Evolutionary conservation across 2,329 filamentous ascomycete species (phyloP).

Genomic region (Hypoxylon sp.): DNA sequence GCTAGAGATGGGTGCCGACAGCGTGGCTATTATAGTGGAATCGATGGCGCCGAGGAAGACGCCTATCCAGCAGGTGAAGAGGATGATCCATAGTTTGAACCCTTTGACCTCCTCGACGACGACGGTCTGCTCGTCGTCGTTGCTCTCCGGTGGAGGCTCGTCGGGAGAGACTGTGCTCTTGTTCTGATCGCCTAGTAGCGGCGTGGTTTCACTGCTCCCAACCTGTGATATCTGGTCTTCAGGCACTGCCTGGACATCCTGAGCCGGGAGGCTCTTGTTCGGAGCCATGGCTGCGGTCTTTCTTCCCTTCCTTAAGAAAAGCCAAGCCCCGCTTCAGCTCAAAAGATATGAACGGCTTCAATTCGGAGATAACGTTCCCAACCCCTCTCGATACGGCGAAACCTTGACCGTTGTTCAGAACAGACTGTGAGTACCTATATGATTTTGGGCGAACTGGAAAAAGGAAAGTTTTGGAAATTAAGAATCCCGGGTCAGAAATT

Average conservation of each 20-base stretch:
- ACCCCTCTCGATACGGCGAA: not conserved
- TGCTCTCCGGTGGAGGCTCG: conserved; percentile 23
- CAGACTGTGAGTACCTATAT: too few relatives aligned
- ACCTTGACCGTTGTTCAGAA: not conserved
- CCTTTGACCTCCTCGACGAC: conserved; percentile 59
- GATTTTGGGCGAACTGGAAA: too few relatives aligned
- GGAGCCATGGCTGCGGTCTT: conserved; percentile 28
- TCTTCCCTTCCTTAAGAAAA: not conserved
- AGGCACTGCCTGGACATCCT: conserved; percentile 3
- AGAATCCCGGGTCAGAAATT: not conserved
- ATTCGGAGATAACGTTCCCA: not conserved
- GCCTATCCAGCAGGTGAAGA: conserved; percentile 65
- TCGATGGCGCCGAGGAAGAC: conserved; percentile 74
- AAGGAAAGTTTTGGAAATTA: not conserved
- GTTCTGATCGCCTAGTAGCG: conserved; percentile 35
- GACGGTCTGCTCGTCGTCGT: conserved; percentile 56
- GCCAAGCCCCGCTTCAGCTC: not conserved
- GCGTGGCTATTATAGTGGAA: conserved; percentile 83
- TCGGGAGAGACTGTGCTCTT: conserved; percentile 20
- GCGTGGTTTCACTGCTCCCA: conserved; percentile 34
- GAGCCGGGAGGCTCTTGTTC: conserved; percentile 16
- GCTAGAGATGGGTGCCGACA: conserved; percentile 83
- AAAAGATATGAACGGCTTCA: not conserved
- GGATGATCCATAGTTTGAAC: conserved; percentile 59
- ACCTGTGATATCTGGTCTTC: conserved; percentile 11